These are phyloP conservation scores for Lactarius quietus DNA, from an alignment of 768 basidiomycete genomes.

Conservation along the genomic window DNA sequence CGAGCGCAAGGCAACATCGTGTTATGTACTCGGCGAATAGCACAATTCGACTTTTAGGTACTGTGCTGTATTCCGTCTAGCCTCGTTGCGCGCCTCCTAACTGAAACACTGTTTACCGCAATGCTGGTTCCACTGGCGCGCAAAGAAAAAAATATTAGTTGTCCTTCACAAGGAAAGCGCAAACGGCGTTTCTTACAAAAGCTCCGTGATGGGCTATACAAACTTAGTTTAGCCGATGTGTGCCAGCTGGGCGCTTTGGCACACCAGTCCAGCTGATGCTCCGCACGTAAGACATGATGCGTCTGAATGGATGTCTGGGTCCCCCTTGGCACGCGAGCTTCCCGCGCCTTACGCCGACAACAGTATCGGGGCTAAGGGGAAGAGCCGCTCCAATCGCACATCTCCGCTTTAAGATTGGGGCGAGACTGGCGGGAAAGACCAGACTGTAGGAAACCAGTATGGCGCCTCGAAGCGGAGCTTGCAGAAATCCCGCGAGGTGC, in stretches of 20 bases:
- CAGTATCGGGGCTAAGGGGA: neutral
- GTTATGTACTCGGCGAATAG: conserved; percentile 8
- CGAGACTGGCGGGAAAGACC: neutral
- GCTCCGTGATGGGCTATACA: neutral
- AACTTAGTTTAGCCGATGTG: conserved; percentile 9
- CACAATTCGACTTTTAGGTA: neutral
- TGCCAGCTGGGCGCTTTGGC: conserved; percentile 10
- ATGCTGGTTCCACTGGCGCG: neutral
- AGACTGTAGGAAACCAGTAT: neutral
- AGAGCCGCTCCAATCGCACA: neutral
- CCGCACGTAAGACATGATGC: conserved; percentile 17
- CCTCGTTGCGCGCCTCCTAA: conserved; percentile 13
- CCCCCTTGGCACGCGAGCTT: neutral
- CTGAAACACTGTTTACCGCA: neutral
- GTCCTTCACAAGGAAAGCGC: neutral
- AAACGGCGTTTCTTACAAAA: neutral
- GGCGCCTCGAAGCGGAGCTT: conserved; percentile 22
- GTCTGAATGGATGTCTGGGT: neutral
- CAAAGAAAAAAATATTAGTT: neutral
- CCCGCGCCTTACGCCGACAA: neutral
- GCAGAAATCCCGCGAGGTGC: conserved; percentile 20
- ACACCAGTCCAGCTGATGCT: conserved; percentile 9
- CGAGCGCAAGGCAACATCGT: conserved; percentile 20
- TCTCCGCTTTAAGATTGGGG: neutral
- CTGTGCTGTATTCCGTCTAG: neutral